These are phyloP conservation scores for Alternaria novae-zelandiae DNA, from an alignment of 2,329 filamentous ascomycete species.

Conservation along the genomic window DNA sequence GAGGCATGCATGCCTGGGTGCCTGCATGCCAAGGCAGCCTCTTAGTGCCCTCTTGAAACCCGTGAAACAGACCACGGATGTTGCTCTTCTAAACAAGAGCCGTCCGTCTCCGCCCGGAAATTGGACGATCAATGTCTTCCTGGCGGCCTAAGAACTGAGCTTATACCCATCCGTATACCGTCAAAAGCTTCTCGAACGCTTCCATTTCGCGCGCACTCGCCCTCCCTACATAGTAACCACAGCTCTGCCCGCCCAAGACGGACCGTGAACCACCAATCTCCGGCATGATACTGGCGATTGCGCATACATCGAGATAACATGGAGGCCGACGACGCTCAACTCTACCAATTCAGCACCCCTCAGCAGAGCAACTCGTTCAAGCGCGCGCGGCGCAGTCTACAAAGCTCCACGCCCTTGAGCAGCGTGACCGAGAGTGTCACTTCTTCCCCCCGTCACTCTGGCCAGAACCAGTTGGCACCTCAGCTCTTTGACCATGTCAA, in stretches of 20 bases:
- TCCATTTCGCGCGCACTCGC: slow-evolving; percentile 34
- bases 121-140: slow-evolving; percentile 51
- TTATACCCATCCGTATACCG: slow-evolving; percentile 36
- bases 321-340: slow-evolving; percentile 48
- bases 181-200: slow-evolving; percentile 48
- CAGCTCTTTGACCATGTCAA: slow-evolving; percentile 50
- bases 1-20: slow-evolving; percentile 35
- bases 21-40: slow-evolving; percentile 41
- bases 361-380: slow-evolving; percentile 46
- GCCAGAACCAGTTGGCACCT: slow-evolving; percentile 42
- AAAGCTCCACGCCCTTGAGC: slow-evolving; percentile 45
- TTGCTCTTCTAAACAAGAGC: slow-evolving; percentile 45
- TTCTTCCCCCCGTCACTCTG: slow-evolving; percentile 44
- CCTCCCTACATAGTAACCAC: slow-evolving; percentile 37
- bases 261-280: slow-evolving; percentile 40
- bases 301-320: slow-evolving; percentile 43
- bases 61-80: slow-evolving; percentile 26
- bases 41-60: slow-evolving; percentile 34
- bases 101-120: slow-evolving; percentile 48
- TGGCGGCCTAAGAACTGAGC: slow-evolving; percentile 46
- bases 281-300: slow-evolving; percentile 45
- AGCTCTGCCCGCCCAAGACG: slow-evolving; percentile 35
- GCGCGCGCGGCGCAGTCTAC: slow-evolving; percentile 47
- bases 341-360: slow-evolving; percentile 45
- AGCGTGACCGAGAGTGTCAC: slow-evolving; percentile 47